Evolutionary conservation across 75 land plant species (phyloP).

Genomic region (Adiantum capillusveneris): DNA sequence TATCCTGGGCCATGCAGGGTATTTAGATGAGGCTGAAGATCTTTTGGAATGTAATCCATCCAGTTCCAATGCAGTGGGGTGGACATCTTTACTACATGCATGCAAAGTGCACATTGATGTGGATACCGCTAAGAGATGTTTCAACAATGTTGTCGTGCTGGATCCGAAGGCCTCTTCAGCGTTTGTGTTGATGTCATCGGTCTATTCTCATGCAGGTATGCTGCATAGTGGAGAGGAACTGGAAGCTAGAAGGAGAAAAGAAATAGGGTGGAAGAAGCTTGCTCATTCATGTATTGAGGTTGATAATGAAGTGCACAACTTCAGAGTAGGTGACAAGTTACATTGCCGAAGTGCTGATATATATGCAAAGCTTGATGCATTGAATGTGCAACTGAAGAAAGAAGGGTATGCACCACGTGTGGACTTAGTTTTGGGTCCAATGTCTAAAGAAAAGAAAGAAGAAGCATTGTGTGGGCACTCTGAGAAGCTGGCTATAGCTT

Average conservation of each 20-base stretch:
- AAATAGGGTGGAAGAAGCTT: conserved; percentile 52
- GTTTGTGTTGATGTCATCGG: conserved; percentile 51
- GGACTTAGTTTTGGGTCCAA: conserved; percentile 26
- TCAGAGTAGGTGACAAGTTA: conserved; percentile 46
- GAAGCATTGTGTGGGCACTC: conserved; percentile 39
- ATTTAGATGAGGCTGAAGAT: conserved; percentile 1
- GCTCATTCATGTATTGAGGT: conserved; percentile 56
- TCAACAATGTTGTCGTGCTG: conserved; percentile 35
- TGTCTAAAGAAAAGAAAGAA: conserved; percentile 34
- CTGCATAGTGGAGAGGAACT: conserved; percentile 31
- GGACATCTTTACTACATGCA: conserved; percentile 61
- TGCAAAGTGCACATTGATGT: conserved; percentile 41
- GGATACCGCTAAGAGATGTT: conserved; percentile 45
- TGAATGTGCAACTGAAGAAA: conserved; percentile 24
- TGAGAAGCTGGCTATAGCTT: conserved; percentile 61
- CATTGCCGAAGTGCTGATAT: conserved; percentile 43
- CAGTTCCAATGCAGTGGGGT: conserved; percentile 31
- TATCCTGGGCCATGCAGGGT: conserved; percentile 28
- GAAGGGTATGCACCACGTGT: conserved; percentile 34
- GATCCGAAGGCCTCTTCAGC: conserved; percentile 55
- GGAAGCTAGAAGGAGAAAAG: conserved; percentile 42
- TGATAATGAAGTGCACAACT: conserved; percentile 46
- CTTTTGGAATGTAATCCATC: background rate
- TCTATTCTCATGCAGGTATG: conserved; percentile 43
- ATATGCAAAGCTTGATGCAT: conserved; percentile 35